phyloP scores from a whole-genome alignment of 116 monocot genomes.

The Cymodocea nodosa region DNA sequence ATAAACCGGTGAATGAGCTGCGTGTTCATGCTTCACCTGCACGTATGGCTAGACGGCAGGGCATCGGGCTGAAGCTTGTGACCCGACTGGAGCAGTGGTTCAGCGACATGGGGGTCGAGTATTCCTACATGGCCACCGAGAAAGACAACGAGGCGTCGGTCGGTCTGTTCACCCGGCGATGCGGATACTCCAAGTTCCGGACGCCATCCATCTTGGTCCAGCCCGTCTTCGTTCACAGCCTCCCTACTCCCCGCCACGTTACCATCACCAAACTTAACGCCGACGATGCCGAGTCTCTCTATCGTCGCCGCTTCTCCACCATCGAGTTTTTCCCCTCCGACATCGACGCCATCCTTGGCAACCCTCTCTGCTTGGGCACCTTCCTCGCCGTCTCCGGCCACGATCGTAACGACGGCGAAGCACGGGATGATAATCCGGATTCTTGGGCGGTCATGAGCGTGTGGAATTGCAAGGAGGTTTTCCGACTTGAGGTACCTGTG shows the following conservation, averaged over 20 bases:
- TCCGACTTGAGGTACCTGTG: constrained; percentile 58
- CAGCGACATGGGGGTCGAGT: constrained; percentile 47
- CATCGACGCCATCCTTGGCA: constrained; percentile 64
- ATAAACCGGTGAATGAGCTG: too few species aligned
- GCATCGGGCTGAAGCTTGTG: constrained; percentile 58
- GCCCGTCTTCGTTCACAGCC: constrained; percentile 73
- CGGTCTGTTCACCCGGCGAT: constrained; percentile 49
- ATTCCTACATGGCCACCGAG: constrained; percentile 91
- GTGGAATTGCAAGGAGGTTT: constrained; percentile 78
- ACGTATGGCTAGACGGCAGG: constrained; percentile 36
- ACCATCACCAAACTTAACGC: too few species aligned
- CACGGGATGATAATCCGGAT: constrained; percentile 38
- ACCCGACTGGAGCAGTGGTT: constrained; percentile 65
- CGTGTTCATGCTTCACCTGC: too few species aligned
- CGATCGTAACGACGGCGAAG: constrained; percentile 7
- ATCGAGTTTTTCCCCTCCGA: constrained; percentile 90
- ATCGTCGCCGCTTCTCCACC: constrained; percentile 47
- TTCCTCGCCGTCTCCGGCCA: constrained; percentile 43
- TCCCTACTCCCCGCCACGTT: constrained; percentile 17
- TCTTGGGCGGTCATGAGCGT: constrained; percentile 90
- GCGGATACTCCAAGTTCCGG: constrained; percentile 77
- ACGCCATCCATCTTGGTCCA: constrained; percentile 80
- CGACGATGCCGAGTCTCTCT: constrained; percentile 50
- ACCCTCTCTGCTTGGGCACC: constrained; percentile 62
- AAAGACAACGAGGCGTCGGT: constrained; percentile 74